Evolutionary conservation across 352 stramenopile genomes (phyloP).

Genomic region (Globisporangium carolinianum): DNA sequence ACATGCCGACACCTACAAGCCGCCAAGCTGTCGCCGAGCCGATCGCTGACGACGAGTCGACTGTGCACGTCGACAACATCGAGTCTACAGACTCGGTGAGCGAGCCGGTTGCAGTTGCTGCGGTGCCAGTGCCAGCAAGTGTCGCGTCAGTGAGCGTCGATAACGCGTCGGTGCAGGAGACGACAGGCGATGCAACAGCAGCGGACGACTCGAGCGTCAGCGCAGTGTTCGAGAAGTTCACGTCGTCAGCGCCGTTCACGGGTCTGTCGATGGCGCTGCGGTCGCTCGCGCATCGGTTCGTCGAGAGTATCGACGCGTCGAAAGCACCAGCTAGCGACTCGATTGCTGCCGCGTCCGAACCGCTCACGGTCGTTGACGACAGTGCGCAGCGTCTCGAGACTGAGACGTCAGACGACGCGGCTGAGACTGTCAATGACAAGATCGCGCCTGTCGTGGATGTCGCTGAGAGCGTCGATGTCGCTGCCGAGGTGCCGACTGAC

Average conservation of each 20-base stretch:
- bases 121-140: too few relatives aligned
- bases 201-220: background rate
- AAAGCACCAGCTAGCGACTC: background rate
- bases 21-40: too few relatives aligned
- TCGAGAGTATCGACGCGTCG: conserved; percentile 7
- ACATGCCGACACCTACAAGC: too few relatives aligned
- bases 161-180: background rate
- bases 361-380: background rate
- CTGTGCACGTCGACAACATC: background rate
- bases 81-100: too few relatives aligned
- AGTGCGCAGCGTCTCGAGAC: background rate
- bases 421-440: background rate
- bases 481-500: background rate
- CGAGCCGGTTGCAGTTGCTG: too few relatives aligned
- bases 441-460: background rate
- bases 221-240: conserved; percentile 1
- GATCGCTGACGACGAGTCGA: background rate
- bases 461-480: background rate
- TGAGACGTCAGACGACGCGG: too few relatives aligned
- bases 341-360: background rate
- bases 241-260: conserved; percentile 3
- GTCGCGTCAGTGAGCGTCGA: background rate
- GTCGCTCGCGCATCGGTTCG: conserved; percentile 9
- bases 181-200: background rate
- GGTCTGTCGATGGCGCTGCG: conserved; percentile 14